phyloP scores from a whole-genome alignment of 2,329 filamentous ascomycete genomes.

The Clarireedia hainanense region DNA sequence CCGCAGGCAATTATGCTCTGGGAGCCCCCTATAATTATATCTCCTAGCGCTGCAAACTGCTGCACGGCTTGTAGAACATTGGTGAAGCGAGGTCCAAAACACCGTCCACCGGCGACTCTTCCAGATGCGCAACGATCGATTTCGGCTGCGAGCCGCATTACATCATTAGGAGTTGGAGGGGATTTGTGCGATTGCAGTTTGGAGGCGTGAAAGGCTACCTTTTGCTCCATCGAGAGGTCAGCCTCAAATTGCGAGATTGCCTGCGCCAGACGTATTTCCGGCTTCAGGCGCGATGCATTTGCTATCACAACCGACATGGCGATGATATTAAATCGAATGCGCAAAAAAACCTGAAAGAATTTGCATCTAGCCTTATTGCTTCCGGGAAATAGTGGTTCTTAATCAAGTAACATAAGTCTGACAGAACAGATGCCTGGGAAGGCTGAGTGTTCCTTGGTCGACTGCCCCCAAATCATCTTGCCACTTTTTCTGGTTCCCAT shows the following conservation, averaged over 20 bases:
- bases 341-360: no score
- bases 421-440: not conserved
- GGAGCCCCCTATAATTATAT: conserved; percentile 34
- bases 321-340: no score
- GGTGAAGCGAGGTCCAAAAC: conserved; percentile 35
- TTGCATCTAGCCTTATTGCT: not conserved
- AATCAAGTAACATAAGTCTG: not conserved
- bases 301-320: no score
- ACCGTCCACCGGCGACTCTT: conserved; percentile 16
- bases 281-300: no score
- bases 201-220: no score
- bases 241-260: no score
- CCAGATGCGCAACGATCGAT: no score
- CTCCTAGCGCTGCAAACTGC: conserved; percentile 37
- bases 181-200: no score
- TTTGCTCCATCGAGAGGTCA: no score
- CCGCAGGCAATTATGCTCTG: conserved; percentile 34
- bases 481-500: not conserved
- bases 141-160: no score
- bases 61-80: conserved; percentile 36
- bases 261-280: no score
- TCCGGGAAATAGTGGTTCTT: not conserved
- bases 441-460: not conserved
- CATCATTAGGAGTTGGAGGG: no score
- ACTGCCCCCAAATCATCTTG: not conserved